Evolutionary conservation across 768 basidiomycete species (phyloP), one percentile per base, ranked within the genome.

Genomic region (Leccinellum rugosiceps): DNA sequence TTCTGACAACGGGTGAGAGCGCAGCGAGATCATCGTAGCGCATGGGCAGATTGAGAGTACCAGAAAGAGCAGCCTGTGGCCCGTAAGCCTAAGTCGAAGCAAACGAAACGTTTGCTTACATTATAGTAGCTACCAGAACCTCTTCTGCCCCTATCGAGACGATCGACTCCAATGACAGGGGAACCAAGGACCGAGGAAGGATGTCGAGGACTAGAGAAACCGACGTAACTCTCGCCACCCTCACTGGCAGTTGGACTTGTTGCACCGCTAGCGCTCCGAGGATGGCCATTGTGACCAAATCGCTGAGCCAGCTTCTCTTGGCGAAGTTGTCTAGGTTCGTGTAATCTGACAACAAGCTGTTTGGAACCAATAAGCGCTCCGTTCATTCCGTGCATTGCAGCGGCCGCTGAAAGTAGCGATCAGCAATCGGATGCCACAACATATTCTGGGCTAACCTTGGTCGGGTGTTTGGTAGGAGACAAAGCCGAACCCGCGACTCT

Each of bases 321-420:
- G 21, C 94, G 82, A n/a, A 94, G 73, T 68, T 92, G 90, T 69
- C 93, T 94, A 9, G 92, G 93, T 72, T 95, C 94, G 63, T 95
- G 92, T 52, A 95, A 74, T 43, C 94, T 83, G 26, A 96, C 94
- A 1, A 91, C 87, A 38, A 96, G 79, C 53, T 88, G 84, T 68
- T 94, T 92, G 14, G 79, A 74, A 30, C 90, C 90, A 26, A 95
- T 57, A 26, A 81, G 74, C 14, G 75, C 69, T 15, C 92, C 91
- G 56, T 95, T 92, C 92, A 95, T 94, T 10, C 76, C 81, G 52
- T 83, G 83, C 79, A 94, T 74, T 0, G 94, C 94, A 10, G 80
- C 79, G 28, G 80, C 59, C 32, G 93, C 93, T 93, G 61, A 8
- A 57, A 46, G 59, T 48, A 17, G 32, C 21, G 25, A 41, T 56